Evolutionary conservation across 2,329 filamentous ascomycete genomes (phyloP), one percentile per base, ranked within the genome.

Genomic region (Penicillium sp.): DNA sequence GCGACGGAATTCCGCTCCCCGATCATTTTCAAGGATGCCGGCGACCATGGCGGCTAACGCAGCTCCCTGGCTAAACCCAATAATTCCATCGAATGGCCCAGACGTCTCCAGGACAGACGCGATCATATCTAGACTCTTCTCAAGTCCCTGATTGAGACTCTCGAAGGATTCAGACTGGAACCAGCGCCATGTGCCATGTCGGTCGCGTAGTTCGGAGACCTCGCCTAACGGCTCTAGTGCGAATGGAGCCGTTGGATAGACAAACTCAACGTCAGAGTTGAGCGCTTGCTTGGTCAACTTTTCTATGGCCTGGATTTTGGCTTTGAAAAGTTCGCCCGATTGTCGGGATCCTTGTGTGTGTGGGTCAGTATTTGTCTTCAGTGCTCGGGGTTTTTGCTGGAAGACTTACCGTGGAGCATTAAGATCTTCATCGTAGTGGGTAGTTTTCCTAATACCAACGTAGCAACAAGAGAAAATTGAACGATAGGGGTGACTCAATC

Each of bases 281-380:
- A 49, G 24, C 5, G 49, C 46, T 31, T 29, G 44, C 21, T 49
- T 19, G 16, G 48, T 33, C 3, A 53, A 14, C 22, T 57, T 57
- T 22, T 57, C 55, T 16, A 57, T 33, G 10, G 19, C 50, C n/a
- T 57, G 55, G 9, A 57, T 21, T 26, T 57, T 57, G 5, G 55
- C 55, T 44, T 37, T 45, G 21, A 57, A 57, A 19, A 57, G 55
- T 27, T 57, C 55, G 5, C 55, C 55, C 27, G 55, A 57, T 57
- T 57, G 55, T 9, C 55, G 55, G 29, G 55, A 53, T 45, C 55
- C 50, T 57, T 16, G 19, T 29, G 4, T 29, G 4, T 22, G 8
- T 6, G 29, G 16, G 29, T 27, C 22, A 24, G 24, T 21, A 22
- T 21, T 21, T 13, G 16, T 42, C 16, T 39, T 51, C 10, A n/a